Conservation (phyloP, 306 rosid genomes). For the Prosopis cineraria region DNA sequence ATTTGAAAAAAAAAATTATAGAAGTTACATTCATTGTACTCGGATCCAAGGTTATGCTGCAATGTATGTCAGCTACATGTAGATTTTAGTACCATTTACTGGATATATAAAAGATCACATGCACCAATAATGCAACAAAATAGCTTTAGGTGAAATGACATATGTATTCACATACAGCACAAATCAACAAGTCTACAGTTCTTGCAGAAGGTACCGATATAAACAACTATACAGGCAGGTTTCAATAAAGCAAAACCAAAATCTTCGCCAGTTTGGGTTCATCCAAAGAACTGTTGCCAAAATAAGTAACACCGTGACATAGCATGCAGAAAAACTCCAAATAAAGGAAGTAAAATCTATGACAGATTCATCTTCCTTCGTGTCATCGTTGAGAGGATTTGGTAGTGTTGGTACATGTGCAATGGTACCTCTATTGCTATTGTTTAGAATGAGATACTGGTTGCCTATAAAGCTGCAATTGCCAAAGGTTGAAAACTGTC, state of each 20-base stretch:
- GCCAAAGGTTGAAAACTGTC: not conserved
- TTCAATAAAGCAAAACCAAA: not conserved
- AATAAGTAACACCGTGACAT: not conserved
- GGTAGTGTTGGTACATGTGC: not conserved
- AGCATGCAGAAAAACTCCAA: constrained; percentile 17
- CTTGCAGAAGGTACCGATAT: not conserved
- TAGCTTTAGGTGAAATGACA: not conserved
- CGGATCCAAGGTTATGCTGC: constrained; percentile 5
- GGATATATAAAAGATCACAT: not conserved
- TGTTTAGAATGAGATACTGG: not conserved
- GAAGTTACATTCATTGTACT: constrained; percentile 39
- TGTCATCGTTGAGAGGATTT: not conserved
- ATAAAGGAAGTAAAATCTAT: not conserved
- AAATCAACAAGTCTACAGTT: not conserved
- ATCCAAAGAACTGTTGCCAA: not conserved
- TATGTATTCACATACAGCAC: not conserved
- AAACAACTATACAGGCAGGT: not conserved
- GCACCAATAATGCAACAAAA: not conserved
- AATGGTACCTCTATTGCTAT: not conserved
- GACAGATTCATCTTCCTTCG: not conserved
- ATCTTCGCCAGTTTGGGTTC: not conserved
- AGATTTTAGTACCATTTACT: not conserved
- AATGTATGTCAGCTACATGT: constrained; percentile 15
- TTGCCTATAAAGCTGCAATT: not conserved
- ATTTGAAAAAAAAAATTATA: constrained; percentile 54